A percentile compares a stretch with the other conserved stretches of the same genome.
These are phyloP conservation scores for Saturnispora besseyi DNA, from an alignment of 805 yeast species.

Conservation along the genomic window DNA sequence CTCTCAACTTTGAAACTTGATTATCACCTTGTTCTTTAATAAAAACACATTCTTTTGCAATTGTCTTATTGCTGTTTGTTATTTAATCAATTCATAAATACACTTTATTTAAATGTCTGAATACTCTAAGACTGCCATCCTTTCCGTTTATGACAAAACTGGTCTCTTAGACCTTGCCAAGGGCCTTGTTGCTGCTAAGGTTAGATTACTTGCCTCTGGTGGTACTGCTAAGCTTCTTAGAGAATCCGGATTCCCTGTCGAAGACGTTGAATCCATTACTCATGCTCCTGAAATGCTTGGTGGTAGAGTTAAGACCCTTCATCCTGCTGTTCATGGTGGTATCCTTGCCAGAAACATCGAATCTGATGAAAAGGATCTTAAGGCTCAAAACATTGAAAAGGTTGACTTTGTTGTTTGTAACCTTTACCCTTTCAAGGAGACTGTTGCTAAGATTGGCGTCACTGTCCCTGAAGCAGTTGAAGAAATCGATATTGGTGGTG, in stretches of 20 bases:
- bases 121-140: constrained; percentile 76
- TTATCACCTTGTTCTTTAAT: not conserved
- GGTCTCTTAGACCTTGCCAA: constrained; percentile 94
- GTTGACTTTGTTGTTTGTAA: constrained; percentile 97
- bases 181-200: constrained; percentile 82
- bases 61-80: not conserved
- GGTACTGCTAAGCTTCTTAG: constrained; percentile 92
- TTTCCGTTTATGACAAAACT: constrained; percentile 96
- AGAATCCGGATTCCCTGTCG: constrained; percentile 97
- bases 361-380: constrained; percentile 81
- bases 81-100: not conserved
- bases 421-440: constrained; percentile 96
- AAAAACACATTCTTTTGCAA: not conserved
- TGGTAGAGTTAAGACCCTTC: constrained; percentile 96
- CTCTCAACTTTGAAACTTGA: not conserved
- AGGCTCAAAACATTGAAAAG: constrained; percentile 84
- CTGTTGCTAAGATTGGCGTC: constrained; percentile 90
- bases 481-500: constrained; percentile 98
- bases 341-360: constrained; percentile 91
- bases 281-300: constrained; percentile 99
- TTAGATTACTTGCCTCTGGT: constrained; percentile 91
- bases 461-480: constrained; percentile 97
- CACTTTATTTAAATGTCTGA: constrained; percentile 10
- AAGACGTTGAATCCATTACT: constrained; percentile 88
- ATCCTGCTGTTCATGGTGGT: constrained; percentile 98